Evolutionary conservation across 2,329 filamentous ascomycete species (phyloP), one percentile per base, ranked within the genome.

Genomic region (Colletotrichum sp.): DNA sequence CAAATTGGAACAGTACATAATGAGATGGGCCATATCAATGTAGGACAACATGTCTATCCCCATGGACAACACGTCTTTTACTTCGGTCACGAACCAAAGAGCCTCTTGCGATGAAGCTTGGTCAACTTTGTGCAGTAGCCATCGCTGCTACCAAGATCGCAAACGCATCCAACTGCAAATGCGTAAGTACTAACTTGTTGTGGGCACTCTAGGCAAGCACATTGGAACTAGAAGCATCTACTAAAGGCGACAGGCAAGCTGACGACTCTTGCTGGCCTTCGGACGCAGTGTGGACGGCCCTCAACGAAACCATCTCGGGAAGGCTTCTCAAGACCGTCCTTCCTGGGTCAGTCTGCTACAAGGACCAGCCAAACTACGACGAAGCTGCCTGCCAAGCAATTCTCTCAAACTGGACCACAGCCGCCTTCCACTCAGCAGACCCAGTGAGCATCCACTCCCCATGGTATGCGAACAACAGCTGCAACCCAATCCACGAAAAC

Each of bases 261-360:
- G n/a, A 93, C 48, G 68, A 71, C n/a, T 4, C 48, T n/a, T 71
- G 68, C 15, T 71, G 91, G 90, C 91, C 91, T 0, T 81, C 82
- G 0, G 16, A 77, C 0, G 56, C 77, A 1, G 80, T 82, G 5
- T 93, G 91, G 91, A 77, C 82, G 4, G 69, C 78, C 0, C 86
- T 93, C 65, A 91, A 93, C 77, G 66, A 79, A 7, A 87, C 90
- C 2, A 82, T 92, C 3, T 82, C 84, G 16, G 90, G 89, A 0
- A 83, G 82, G 4, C 82, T 93, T 28, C 83, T 92, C 48, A 84
- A 86, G 9, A 91, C 88, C 0, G 81, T 87, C 3, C 91, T 91
- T 0, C 78, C 91, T 3, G 91, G 85, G 0, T 80, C 86, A 3
- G 83, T 87, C 83, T 70, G 67, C n/a, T 70, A 70, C 28, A 58